A percentile compares a stretch with the other conserved stretches of the same genome.
Evolutionary conservation across 176 grass and related monocot species (phyloP).

Genomic region (Phyllostachys edulis): DNA sequence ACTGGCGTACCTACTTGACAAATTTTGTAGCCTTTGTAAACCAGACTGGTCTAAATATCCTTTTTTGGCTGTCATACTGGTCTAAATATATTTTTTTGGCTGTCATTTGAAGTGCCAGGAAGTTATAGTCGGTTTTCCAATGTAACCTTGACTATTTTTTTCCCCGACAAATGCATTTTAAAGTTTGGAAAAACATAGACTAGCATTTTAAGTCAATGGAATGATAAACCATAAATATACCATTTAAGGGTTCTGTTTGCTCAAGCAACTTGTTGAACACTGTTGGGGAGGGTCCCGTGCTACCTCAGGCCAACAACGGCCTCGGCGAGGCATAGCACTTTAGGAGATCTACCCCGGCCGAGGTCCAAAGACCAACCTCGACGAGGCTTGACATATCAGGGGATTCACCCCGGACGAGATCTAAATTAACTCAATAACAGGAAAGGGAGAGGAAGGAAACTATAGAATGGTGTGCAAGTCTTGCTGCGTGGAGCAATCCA

Average conservation of each 20-base stretch:
- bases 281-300: too few species aligned
- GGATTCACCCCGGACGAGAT: too few species aligned
- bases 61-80: neutral
- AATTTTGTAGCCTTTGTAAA: neutral
- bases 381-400: too few species aligned
- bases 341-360: too few species aligned
- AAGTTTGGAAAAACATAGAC: neutral
- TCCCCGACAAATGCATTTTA: neutral
- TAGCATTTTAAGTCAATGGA: neutral
- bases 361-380: too few species aligned
- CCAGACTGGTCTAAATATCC: neutral
- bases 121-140: neutral
- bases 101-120: neutral
- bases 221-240: slow-evolving; percentile 13
- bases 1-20: neutral
- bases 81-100: neutral
- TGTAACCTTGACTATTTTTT: neutral
- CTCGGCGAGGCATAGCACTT: too few species aligned
- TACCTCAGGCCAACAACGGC: too few species aligned
- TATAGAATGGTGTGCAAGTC: neutral
- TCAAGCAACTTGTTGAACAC: slow-evolving; percentile 63
- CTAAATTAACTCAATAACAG: too few species aligned
- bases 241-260: slow-evolving; percentile 63
- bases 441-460: neutral
- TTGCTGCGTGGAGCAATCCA: slow-evolving; percentile 90